A percentile compares a stretch with the other conserved stretches of the same genome.
phyloP scores from a whole-genome alignment of 2,329 filamentous ascomycete genomes.

The Juglanconis oblonga region DNA sequence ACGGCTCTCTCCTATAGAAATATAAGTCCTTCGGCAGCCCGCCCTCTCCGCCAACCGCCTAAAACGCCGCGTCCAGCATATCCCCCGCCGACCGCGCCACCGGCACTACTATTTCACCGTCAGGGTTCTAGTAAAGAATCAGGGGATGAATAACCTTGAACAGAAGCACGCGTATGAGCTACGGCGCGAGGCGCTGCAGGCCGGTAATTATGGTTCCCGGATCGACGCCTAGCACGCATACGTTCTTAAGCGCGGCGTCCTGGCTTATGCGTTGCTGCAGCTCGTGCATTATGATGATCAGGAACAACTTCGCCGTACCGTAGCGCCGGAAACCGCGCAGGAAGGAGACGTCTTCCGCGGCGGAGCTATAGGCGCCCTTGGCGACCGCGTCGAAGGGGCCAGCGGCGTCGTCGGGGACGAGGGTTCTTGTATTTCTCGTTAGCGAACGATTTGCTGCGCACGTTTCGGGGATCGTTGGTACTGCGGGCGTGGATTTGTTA shows the following conservation, averaged over 20 bases:
- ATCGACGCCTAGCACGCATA: slow-evolving; percentile 31
- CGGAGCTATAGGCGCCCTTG: slow-evolving; percentile 24
- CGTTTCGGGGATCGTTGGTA: not conserved
- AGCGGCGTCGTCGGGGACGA: slow-evolving; percentile 18
- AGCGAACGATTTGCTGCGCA: not conserved
- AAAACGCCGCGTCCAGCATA: no score
- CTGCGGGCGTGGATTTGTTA: not conserved
- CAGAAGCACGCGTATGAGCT: slow-evolving; percentile 17
- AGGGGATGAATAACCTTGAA: slow-evolving; percentile 18
- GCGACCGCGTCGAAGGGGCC: slow-evolving; percentile 24
- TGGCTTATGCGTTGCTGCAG: slow-evolving; percentile 25
- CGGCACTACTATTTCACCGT: no score
- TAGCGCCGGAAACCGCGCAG: slow-evolving; percentile 28
- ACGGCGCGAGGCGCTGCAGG: slow-evolving; percentile 21
- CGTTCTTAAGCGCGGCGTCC: slow-evolving; percentile 26
- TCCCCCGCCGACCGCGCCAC: no score
- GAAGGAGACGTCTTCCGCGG: slow-evolving; percentile 20
- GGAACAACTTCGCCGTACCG: slow-evolving; percentile 29
- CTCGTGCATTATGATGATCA: slow-evolving; percentile 31
- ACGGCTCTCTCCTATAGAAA: no score
- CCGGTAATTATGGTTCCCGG: slow-evolving; percentile 30
- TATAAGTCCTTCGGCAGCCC: no score
- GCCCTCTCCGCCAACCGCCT: no score
- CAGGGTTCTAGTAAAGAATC: not conserved
- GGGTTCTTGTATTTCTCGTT: slow-evolving; percentile 22